Evolutionary conservation across 805 yeast genomes (phyloP), one percentile per base, ranked within the genome.

Genomic region (Ogataea populi-albae): DNA sequence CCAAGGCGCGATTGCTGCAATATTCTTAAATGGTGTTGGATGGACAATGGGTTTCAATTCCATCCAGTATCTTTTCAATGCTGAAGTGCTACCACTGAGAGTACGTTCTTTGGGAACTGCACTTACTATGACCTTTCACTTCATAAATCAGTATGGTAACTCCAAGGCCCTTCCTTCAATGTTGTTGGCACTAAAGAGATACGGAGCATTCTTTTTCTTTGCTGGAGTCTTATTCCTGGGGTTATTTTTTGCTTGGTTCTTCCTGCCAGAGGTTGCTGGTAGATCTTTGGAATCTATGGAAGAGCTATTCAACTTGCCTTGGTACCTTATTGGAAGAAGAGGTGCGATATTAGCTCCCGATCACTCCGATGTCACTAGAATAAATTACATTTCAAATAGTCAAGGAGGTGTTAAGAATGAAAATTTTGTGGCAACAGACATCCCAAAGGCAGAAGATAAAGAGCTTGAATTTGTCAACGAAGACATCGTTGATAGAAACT

Each of bases 21-120:
- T 76, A 18, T 75, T 61, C 46, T 46, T 75, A 23, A 61, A 67
- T 21, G 81, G 81, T 46, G 61, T 66, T 16, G 79, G 79, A 23
- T 76, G 81, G 81, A 69, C 77, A 21, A 52, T 75, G 55, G 81
- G 81, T 23, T 76, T 73, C 69, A 76, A 76, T 55, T 61, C 75
- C 0, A 61, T 74, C 32, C 80, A 75, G 51, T 75, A 75, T 49
- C 61, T 75, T 45, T 56, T 75, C 46, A 74, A 73, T 40, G 65
- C 80, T 4, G 81, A 76, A 49, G 64, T 76, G 35, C 66, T 75
- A 50, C 81, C 81, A 16, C 55, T 75, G 47, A 62, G 68, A 38
- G 61, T 70, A 23, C 64, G 80, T 43, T 66, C 68, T 23, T 56
- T 71, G 43, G 79, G 74, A 18, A 70, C 73, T 30, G 66, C 77